phyloP scores from a whole-genome alignment of 208 protist genomes.

The Trypanosoma theileri region DNA sequence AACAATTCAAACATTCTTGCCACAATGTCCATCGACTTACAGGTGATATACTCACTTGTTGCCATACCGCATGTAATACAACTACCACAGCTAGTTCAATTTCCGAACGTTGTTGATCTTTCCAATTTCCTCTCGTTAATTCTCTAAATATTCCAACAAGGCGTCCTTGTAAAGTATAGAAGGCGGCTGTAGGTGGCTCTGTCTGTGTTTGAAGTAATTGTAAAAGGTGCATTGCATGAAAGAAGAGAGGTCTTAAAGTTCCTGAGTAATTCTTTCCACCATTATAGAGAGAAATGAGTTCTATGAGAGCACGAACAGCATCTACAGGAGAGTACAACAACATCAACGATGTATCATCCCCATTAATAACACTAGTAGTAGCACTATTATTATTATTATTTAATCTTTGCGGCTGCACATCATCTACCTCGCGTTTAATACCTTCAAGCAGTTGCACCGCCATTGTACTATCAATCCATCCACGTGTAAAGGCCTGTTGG shows the following conservation, averaged over 20 bases:
- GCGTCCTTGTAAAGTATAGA: background rate
- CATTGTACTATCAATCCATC: constrained; percentile 29
- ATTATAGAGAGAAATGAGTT: constrained; percentile 19
- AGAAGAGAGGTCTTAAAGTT: constrained; percentile 3
- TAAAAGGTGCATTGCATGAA: constrained; percentile 18
- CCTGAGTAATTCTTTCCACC: background rate
- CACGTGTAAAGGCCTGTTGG: constrained; percentile 12
- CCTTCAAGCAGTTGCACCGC: constrained; percentile 16
- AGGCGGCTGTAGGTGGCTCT: constrained; percentile 7
- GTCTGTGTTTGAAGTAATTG: constrained; percentile 16
- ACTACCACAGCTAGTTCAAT: constrained; percentile 24
- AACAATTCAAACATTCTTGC: constrained; percentile 45
- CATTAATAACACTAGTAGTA: too few relatives aligned
- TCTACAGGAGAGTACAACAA: constrained; percentile 1
- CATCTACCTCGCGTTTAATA: background rate
- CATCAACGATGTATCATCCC: background rate
- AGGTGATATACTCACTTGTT: constrained; percentile 48
- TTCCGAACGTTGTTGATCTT: background rate
- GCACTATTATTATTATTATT: background rate
- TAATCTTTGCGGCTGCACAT: background rate
- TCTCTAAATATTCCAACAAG: constrained; percentile 1
- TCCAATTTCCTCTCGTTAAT: background rate
- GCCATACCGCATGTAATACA: constrained; percentile 48
- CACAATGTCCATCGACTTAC: constrained; percentile 59
- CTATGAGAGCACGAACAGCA: constrained; percentile 7